Percentiles rank a stretch among this genome's conserved stretches.
Conservation (phyloP, 179 eudicot genomes). For the Silene coronaria region DNA sequence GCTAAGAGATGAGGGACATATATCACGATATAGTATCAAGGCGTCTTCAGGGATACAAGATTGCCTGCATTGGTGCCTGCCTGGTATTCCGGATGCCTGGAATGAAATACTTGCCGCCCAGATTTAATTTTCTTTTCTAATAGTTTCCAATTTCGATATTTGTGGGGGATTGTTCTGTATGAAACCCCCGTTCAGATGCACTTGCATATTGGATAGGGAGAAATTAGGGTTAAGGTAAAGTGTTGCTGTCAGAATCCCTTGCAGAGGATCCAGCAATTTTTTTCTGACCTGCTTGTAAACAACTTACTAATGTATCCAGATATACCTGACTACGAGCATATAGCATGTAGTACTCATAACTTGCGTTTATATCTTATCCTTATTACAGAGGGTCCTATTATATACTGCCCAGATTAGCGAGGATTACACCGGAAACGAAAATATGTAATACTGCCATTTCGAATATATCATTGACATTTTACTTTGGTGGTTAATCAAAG, state of each 20-base stretch:
- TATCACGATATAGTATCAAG: conserved; percentile 54
- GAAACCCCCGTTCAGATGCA: background rate
- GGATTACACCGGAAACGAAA: too few species aligned
- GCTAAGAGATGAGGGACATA: conserved; percentile 77
- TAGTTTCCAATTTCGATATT: background rate
- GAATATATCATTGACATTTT: too few species aligned
- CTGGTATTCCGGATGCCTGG: conserved; percentile 88
- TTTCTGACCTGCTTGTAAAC: background rate
- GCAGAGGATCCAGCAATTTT: background rate
- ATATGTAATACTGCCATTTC: too few species aligned
- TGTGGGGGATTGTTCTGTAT: background rate
- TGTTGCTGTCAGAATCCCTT: background rate
- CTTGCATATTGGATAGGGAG: background rate
- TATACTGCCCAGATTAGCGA: too few species aligned
- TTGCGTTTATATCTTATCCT: too few species aligned
- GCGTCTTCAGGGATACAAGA: conserved; percentile 62
- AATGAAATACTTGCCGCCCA: conserved; percentile 70
- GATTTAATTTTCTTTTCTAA: conserved; percentile 25
- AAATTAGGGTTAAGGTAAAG: background rate
- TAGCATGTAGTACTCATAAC: background rate
- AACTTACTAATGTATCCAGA: background rate
- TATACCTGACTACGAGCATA: background rate
- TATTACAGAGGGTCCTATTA: too few species aligned
- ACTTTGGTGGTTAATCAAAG: background rate
- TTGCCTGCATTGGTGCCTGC: conserved; percentile 91